Evolutionary conservation across 176 grass and related monocot genomes (phyloP).

Genomic region (Tuctoria greenei): DNA sequence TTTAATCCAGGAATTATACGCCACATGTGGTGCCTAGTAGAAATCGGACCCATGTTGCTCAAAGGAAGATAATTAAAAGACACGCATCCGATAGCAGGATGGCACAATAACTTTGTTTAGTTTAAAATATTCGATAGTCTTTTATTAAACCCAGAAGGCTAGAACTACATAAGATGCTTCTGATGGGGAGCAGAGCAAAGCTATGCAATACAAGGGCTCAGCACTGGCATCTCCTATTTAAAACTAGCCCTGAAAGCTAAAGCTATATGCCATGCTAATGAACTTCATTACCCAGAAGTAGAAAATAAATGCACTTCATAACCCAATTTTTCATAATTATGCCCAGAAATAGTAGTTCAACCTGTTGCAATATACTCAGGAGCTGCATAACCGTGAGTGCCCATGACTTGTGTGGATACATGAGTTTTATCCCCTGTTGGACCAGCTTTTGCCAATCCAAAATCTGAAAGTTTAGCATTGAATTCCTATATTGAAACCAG

Average conservation of each 20-base stretch:
- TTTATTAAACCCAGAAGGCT: background rate
- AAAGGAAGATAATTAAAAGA: background rate
- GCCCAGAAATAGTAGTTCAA: background rate
- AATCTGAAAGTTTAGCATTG: conserved; percentile 93
- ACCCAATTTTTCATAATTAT: background rate
- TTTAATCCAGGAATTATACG: background rate
- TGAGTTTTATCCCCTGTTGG: conserved; percentile 96
- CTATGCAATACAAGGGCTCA: background rate
- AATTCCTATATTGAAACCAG: conserved; percentile 68
- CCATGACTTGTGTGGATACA: conserved; percentile 98
- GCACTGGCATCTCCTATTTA: background rate
- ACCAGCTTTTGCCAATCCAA: conserved; percentile 96
- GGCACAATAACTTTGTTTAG: background rate
- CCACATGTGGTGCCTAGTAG: background rate
- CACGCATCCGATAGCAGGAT: background rate
- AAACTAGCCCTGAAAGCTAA: background rate
- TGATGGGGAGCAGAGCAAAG: background rate
- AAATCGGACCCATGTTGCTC: background rate
- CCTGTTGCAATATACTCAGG: conserved; percentile 99
- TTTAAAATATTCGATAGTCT: background rate
- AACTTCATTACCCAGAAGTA: background rate
- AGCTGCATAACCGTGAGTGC: conserved; percentile 96
- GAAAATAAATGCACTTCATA: background rate
- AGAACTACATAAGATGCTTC: conserved; percentile 16
- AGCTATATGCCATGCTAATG: background rate